These are phyloP conservation scores for Inosperma sp. DNA, from an alignment of 768 basidiomycete genomes.

Conservation along the genomic window DNA sequence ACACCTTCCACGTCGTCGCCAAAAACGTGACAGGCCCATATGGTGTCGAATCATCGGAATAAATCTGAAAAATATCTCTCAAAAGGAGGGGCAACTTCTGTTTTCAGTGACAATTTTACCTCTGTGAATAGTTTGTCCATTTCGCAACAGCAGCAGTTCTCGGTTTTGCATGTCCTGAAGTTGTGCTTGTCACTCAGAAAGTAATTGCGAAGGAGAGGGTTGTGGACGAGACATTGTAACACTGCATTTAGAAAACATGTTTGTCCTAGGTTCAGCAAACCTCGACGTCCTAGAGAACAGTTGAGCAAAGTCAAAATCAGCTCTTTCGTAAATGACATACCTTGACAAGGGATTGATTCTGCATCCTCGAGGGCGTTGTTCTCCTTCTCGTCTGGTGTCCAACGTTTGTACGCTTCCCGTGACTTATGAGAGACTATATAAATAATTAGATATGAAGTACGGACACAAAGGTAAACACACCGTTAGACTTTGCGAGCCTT, in stretches of 20 bases:
- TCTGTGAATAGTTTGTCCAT: conserved; percentile 85
- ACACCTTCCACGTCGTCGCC: conserved; percentile 76
- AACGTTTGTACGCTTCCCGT: conserved; percentile 34
- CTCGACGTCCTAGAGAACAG: conserved; percentile 58
- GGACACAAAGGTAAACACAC: conserved; percentile 28
- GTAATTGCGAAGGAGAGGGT: conserved; percentile 83
- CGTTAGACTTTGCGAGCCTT: conserved; percentile 54
- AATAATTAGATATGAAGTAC: conserved; percentile 2
- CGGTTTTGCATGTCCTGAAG: conserved; percentile 56
- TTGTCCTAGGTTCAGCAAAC: conserved; percentile 83
- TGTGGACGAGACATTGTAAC: conserved; percentile 84
- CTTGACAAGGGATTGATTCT: conserved; percentile 65
- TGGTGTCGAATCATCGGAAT: conserved; percentile 53
- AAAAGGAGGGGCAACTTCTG: background rate
- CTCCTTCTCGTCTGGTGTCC: conserved; percentile 39
- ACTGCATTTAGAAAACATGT: conserved; percentile 95
- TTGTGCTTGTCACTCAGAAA: conserved; percentile 93
- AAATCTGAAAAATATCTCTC: conserved; percentile 36
- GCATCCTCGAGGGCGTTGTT: conserved; percentile 44
- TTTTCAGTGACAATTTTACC: conserved; percentile 31
- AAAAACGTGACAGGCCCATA: conserved; percentile 83
- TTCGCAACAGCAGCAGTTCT: conserved; percentile 85
- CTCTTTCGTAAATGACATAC: conserved; percentile 31
- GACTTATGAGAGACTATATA: conserved; percentile 34
- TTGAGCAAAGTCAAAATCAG: conserved; percentile 1